Conservation (phyloP, 352 stramenopile genomes). For the Aphanomyces euteiches region DNA sequence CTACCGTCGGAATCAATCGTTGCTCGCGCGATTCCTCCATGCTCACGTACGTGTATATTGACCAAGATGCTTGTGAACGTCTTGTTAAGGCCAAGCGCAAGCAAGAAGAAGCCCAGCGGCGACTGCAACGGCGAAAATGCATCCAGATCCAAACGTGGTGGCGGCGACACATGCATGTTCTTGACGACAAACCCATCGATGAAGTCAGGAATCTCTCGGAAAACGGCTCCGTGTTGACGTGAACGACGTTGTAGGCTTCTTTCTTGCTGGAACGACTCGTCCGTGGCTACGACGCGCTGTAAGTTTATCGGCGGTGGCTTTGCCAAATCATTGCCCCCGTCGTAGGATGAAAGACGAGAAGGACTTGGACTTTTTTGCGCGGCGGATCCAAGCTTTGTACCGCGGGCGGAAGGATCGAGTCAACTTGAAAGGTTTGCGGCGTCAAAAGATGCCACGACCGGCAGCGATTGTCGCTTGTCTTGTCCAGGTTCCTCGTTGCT, state of each 20-base stretch:
- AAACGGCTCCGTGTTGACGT: neutral
- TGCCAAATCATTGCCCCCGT: neutral
- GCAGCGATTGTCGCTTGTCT: neutral
- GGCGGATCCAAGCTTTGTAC: conserved; percentile 55
- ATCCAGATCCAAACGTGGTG: conserved; percentile 24
- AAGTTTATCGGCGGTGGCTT: neutral
- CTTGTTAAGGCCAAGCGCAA: neutral
- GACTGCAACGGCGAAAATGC: conserved; percentile 5
- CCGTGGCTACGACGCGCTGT: conserved; percentile 36
- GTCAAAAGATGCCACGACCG: conserved; percentile 1
- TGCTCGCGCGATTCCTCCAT: conserved; percentile 11
- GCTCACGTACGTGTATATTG: neutral
- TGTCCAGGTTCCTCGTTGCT: neutral
- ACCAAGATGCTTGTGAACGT: neutral
- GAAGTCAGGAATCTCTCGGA: neutral
- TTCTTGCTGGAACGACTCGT: conserved; percentile 49
- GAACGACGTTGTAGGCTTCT: conserved; percentile 31
- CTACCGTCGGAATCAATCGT: conserved; percentile 33
- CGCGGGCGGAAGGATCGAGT: conserved; percentile 36
- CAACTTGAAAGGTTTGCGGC: conserved; percentile 8
- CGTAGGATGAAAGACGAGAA: conserved; percentile 29
- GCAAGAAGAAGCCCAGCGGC: conserved; percentile 9
- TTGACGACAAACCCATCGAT: conserved; percentile 8
- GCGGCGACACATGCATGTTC: conserved; percentile 3
- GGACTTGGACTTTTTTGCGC: conserved; percentile 39